Percentiles rank a stretch among this genome's conserved stretches.
Evolutionary conservation across 257 asterid genomes (phyloP).

Genomic region (Plantago elongata): DNA sequence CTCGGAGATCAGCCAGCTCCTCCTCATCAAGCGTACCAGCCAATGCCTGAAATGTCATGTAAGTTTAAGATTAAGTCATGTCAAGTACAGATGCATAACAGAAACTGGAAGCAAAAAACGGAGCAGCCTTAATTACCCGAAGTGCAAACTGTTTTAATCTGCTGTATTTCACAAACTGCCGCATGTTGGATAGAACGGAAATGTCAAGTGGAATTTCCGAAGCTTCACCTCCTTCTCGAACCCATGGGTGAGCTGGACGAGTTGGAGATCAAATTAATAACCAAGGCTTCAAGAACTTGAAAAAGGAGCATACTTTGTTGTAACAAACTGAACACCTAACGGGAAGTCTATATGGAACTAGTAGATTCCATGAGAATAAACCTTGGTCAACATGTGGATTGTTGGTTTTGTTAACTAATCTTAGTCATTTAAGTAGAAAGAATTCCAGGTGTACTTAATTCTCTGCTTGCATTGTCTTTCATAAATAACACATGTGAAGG

Average conservation of each 20-base stretch:
- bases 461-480: too few relatives aligned
- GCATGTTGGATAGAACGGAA: constrained; percentile 83
- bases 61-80: constrained; percentile 2
- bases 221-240: constrained; percentile 98
- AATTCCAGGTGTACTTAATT: too few relatives aligned
- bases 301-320: not conserved
- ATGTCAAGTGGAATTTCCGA: constrained; percentile 97
- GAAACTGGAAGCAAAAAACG: not conserved
- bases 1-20: constrained; percentile 80
- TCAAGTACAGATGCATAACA: constrained; percentile 4
- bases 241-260: constrained; percentile 95
- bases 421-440: too few relatives aligned
- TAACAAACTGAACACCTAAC: not conserved
- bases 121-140: constrained; percentile 44
- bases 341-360: not conserved
- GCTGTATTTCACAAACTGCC: constrained; percentile 86
- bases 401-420: not conserved
- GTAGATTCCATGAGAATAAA: not conserved
- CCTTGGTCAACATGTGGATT: not conserved
- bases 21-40: constrained; percentile 91
- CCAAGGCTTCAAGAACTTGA: not conserved
- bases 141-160: constrained; percentile 95
- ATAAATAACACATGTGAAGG: too few relatives aligned
- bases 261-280: constrained; percentile 15
- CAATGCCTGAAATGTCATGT: constrained; percentile 55